Evolutionary conservation across 768 basidiomycete genomes (phyloP), one percentile per base, ranked within the genome.

Genomic region (Hydnomerulius pinastri): DNA sequence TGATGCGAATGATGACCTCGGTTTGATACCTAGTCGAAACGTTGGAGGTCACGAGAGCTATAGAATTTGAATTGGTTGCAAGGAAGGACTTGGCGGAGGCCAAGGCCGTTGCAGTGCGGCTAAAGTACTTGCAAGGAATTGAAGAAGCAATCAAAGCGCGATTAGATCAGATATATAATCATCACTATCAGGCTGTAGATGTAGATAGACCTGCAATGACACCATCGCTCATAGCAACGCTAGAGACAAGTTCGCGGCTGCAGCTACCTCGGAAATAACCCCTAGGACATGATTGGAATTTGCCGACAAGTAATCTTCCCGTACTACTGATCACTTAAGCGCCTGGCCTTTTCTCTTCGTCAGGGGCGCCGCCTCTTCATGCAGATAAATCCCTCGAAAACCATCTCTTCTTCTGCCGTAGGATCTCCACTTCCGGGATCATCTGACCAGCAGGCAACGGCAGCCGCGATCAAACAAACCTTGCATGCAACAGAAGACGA

Each of bases 81-180:
- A 51, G 61, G 17, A 66, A 73, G 36, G 75, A 86, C 47, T 87
- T 91, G 82, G 58, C 58, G 4, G 60, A 66, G 1, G 86, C 81
- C 0, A 88, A 84, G 63, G 58, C 60, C 8, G 79, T 76, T 17
- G 79, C 86, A 8, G 77, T 92, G 21, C 77, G 84, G 58, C 74
- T 96, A 21, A 82, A 84, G 56, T 97, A 95, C 64, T 70, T 92
- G 61, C 70, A 81, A 37, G 77, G 83, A 17, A 82, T 92, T 20
- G 68, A 75, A n/a, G 66, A 73, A 17, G 67, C 67, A 20, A 55
- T 68, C 41, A 28, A 21, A 8, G 38, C 4, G 36, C 60, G 48
- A 30, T 24, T 56, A 38, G 47, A 56, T 27, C 24, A 46, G 27
- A 36, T 47, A 20, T 53, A 36, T n/a, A n/a, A n/a, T n/a, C n/a